phyloP scores from a whole-genome alignment of 768 basidiomycete genomes.

The Termitomyces bulborhizus region DNA sequence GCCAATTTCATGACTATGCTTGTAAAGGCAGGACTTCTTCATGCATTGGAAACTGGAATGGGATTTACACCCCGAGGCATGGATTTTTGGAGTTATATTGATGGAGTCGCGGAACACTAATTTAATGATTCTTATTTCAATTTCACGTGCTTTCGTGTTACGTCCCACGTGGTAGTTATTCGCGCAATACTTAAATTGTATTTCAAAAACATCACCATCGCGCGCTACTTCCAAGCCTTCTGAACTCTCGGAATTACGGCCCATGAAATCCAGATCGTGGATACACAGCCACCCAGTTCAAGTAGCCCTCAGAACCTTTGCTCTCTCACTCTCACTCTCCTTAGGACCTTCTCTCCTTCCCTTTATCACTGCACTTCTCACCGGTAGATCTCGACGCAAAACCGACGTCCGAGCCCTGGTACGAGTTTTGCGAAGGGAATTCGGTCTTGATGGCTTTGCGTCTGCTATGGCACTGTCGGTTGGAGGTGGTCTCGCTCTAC shows the following conservation, averaged over 20 bases:
- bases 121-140: too few relatives aligned
- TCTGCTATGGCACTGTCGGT: constrained; percentile 59
- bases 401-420: constrained; percentile 21
- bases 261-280: constrained; percentile 14
- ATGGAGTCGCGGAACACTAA: constrained; percentile 1
- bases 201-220: too few relatives aligned
- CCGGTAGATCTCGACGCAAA: constrained; percentile 14
- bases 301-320: constrained; percentile 62
- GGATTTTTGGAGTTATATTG: constrained; percentile 67
- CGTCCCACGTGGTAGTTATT: background rate
- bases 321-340: constrained; percentile 55
- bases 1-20: constrained; percentile 58
- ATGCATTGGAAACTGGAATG: constrained; percentile 26
- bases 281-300: constrained; percentile 22
- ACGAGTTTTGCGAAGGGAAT: constrained; percentile 47
- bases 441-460: constrained; percentile 61
- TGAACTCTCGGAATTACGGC: background rate
- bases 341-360: constrained; percentile 63
- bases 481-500: constrained; percentile 56
- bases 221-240: too few relatives aligned
- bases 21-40: constrained; percentile 35
- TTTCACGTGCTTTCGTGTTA: background rate
- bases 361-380: constrained; percentile 32
- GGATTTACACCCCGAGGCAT: constrained; percentile 33
- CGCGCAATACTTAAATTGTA: too few relatives aligned